phyloP scores from a whole-genome alignment of 345 rosid genomes.

The Ceriops zippeliana region DNA sequence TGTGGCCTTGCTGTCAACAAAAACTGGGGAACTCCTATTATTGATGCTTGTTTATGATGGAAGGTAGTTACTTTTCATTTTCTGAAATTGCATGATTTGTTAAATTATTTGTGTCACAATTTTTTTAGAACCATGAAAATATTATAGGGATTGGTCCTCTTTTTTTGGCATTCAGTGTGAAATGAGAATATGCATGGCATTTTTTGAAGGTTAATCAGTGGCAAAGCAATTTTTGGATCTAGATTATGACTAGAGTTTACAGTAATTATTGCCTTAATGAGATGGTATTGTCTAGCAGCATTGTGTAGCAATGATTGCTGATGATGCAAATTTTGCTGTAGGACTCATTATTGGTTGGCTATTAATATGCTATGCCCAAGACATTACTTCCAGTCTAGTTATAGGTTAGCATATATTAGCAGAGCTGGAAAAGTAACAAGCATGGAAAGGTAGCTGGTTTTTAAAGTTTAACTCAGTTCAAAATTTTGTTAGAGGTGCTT shows the following conservation, averaged over 20 bases:
- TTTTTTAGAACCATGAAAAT: conserved; percentile 1
- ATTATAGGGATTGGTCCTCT: no score
- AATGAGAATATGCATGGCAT: no score
- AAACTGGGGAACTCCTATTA: conserved; percentile 82
- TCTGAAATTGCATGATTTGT: not conserved
- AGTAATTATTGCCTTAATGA: conserved; percentile 1
- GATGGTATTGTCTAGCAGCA: not conserved
- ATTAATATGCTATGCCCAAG: not conserved
- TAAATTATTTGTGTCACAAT: no score
- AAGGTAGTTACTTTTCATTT: conserved; percentile 41
- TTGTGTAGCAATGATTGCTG: not conserved
- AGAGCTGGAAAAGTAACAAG: not conserved
- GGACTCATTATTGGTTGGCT: not conserved
- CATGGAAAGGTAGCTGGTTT: not conserved
- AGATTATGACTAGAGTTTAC: not conserved
- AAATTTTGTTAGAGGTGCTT: not conserved
- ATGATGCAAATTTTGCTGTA: not conserved
- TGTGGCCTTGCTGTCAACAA: conserved; percentile 82
- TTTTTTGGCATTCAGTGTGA: no score
- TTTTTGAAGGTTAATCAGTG: not conserved
- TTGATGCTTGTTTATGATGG: conserved; percentile 93
- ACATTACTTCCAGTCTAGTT: not conserved
- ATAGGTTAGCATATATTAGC: not conserved
- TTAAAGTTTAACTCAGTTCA: conserved; percentile 1
- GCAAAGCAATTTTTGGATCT: not conserved